Evolutionary conservation across 2,329 filamentous ascomycete species (phyloP), one percentile per base, ranked within the genome.

Genomic region (Cyclaneusma minus): DNA sequence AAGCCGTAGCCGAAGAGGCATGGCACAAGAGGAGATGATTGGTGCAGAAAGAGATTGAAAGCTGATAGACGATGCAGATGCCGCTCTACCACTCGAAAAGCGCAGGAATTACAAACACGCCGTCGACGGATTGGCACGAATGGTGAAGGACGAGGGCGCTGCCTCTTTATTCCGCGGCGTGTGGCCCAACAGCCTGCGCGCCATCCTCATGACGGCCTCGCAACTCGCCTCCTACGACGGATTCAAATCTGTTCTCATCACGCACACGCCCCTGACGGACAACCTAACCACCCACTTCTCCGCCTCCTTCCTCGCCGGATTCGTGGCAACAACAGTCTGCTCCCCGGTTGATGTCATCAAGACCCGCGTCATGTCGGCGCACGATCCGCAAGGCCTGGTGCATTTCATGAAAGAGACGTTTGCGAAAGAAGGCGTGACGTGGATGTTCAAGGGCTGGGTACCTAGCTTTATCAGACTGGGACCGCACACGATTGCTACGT

Each of bases 401-500:
- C 57, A 56, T 29, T 49, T 84, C 13, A 52, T 91, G 28, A 53
- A 56, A 21, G 70, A 80, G 22, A 72, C 85, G 16, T 79, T 73
- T 36, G 63, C 58, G 29, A 56, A 65, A 11, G 80, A 91, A 45
- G 83, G 83, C 2, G 49, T 80, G 25, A 54, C 63, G 22, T 92
- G 83, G 83, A 75, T 87, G 65, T 91, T 91, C 54, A 80, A 81
- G 50, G 83, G 83, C 33, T 91, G 82, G 81, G 71, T 85, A 24
- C 83, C 83, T n/a, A 71, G 67, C 39, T 76, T 76, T 45, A 55
- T 75, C 35, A 54, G 71, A 32, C 52, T 77, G 25, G 70, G 70
- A 43, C 70, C 70, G 60, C 83, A 92, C 56, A 92, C 82, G 6
- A 79, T 92, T 33, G 76, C 77, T 41, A 92, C 82, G 18, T 85